These are phyloP conservation scores for Leccinum disarticulatum DNA, from an alignment of 768 basidiomycete genomes.

Conservation along the genomic window DNA sequence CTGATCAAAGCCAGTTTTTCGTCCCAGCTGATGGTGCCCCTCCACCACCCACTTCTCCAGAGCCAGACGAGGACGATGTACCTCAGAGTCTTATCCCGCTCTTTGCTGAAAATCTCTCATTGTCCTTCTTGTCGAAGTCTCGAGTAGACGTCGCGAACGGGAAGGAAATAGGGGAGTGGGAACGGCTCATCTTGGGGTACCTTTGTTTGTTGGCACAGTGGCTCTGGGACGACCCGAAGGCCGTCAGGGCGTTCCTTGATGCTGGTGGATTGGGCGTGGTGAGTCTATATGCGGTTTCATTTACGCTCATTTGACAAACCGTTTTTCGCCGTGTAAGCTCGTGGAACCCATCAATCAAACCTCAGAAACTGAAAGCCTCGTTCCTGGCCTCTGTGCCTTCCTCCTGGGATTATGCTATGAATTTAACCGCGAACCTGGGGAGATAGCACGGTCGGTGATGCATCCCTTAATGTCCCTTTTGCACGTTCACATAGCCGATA, in stretches of 20 bases:
- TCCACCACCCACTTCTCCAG: conserved; percentile 32
- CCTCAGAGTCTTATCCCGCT: conserved; percentile 77
- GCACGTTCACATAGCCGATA: background rate
- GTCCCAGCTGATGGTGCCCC: conserved; percentile 70
- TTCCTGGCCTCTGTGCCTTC: conserved; percentile 90
- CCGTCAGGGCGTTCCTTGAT: conserved; percentile 86
- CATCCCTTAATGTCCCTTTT: background rate
- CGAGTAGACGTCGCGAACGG: conserved; percentile 51
- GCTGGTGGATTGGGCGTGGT: conserved; percentile 90
- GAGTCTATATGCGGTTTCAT: conserved; percentile 34
- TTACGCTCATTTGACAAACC: background rate
- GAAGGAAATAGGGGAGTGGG: conserved; percentile 84
- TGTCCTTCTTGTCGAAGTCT: conserved; percentile 77
- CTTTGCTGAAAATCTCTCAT: conserved; percentile 87
- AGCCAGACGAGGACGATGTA: conserved; percentile 56
- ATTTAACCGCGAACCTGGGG: conserved; percentile 92
- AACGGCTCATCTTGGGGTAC: conserved; percentile 83
- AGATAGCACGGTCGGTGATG: conserved; percentile 78
- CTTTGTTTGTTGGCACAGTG: conserved; percentile 83
- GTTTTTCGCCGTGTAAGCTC: conserved; percentile 48
- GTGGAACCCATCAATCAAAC: conserved; percentile 94
- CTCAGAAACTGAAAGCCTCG: conserved; percentile 77
- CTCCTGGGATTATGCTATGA: conserved; percentile 94
- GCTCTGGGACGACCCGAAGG: conserved; percentile 94
- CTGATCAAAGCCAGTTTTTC: conserved; percentile 53